Base-by-base conservation (phyloP, 2,329 filamentous ascomycete species). In the Ophiostoma sp. region DNA sequence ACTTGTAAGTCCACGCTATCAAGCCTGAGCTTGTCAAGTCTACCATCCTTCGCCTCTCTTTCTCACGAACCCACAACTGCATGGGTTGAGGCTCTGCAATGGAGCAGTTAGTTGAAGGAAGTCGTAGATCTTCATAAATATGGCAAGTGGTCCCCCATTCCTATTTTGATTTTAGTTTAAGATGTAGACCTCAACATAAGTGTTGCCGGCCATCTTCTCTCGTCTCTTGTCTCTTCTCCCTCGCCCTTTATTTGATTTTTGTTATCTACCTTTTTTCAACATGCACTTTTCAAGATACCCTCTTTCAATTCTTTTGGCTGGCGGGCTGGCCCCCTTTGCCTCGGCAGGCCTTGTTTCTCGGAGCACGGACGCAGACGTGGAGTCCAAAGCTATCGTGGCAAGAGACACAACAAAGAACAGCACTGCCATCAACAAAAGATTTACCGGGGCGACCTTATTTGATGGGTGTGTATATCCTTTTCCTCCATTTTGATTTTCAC, bases 371-470 rank as follows among this genome's bases (percentile, higher is more conserved):
- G 11, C 59, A 19, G 33, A 12, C 2, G 39, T 42, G 11, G 19
- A 59, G 22, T 33, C 55, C 22, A 28, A 7, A 15, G 36, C n/a
- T 31, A 31, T 57, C 15, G 15, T 57, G 15, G 15, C 22, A 11
- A 31, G 75, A 33, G 70, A 71, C 42, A 55, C 70, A 1, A 66
- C 45, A 19, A 69, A 69, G 33, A 75, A 75, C 50, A 36, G 36
- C 19, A 74, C 74, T 6, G 69, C 69, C 19, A 64, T 76, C 61
- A 64, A 64, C 68, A 76, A 75, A 70, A 74, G 74, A 48, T 75
- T 73, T n/a, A 36, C 66, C 7, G 50, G 31, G 0, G 74, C 71
- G 0, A 64, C 28, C 7, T 64, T 76, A 9, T 76, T 72, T 48
- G 42, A 70, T 12, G 68, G 33, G 75, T 76, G 31, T 0, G 74